phyloP scores from a whole-genome alignment of 768 basidiomycete species.

The Lyophyllum semitale region DNA sequence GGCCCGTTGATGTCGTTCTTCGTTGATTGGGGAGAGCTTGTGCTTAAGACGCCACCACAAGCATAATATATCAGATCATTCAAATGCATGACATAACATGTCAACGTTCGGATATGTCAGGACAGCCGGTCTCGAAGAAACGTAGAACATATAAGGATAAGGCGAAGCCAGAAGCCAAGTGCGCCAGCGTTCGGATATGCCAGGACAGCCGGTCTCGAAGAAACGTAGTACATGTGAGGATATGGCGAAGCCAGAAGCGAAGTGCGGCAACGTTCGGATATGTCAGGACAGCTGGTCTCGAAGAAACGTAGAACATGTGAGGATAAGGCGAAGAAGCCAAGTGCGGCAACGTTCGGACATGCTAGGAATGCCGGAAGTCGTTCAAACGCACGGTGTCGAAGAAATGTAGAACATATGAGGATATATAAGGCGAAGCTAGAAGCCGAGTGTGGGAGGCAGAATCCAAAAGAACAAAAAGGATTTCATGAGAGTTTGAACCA shows the following conservation, averaged over 20 bases:
- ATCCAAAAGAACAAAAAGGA: slow-evolving; percentile 10
- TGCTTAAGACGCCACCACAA: neutral
- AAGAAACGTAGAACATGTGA: neutral
- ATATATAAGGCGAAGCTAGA: slow-evolving; percentile 5
- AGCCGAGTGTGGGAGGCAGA: slow-evolving; percentile 3
- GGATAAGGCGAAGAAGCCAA: slow-evolving; percentile 1
- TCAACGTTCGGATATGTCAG: neutral
- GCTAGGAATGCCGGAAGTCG: neutral
- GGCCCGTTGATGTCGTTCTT: neutral
- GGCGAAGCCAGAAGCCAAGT: neutral
- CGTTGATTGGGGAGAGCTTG: neutral
- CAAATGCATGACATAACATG: neutral
- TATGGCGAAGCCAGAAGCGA: slow-evolving; percentile 1
- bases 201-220: neutral
- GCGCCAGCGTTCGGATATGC: neutral
- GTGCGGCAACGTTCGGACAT: neutral
- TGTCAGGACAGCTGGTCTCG: neutral
- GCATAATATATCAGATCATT: neutral
- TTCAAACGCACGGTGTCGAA: no score
- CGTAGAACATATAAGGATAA: slow-evolving; percentile 2
- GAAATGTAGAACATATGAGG: neutral
- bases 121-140: neutral
- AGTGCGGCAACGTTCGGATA: neutral
- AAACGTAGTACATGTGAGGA: slow-evolving; percentile 1
- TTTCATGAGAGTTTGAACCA: neutral